A percentile compares a stretch with the other conserved stretches of the same genome.
Conservation (phyloP, 129 eudicot genomes). For the Calendula officinalis region DNA sequence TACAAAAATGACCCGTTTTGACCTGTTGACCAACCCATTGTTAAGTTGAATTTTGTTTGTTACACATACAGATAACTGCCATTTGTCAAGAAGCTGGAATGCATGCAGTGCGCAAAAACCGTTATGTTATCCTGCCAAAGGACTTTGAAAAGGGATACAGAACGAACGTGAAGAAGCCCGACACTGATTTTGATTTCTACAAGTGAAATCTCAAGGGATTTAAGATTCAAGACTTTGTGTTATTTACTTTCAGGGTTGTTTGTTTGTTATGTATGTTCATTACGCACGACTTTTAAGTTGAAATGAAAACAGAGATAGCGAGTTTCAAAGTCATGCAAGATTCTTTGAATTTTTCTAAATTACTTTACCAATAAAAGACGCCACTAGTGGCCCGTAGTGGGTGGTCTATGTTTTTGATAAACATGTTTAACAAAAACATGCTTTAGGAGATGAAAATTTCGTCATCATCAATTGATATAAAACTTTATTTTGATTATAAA, state of each 20-base stretch:
- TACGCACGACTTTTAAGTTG: background rate
- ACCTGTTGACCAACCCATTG: background rate
- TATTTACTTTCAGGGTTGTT: slow-evolving; percentile 10
- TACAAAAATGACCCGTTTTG: background rate
- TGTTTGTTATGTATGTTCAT: slow-evolving; percentile 17
- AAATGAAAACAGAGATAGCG: no score
- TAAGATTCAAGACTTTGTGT: background rate
- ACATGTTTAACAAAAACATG: no score
- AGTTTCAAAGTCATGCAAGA: no score
- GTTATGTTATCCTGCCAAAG: slow-evolving; percentile 89
- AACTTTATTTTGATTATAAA: no score
- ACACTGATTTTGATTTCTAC: slow-evolving; percentile 93
- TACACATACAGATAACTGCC: slow-evolving; percentile 63
- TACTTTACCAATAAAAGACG: no score
- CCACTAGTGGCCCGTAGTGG: no score
- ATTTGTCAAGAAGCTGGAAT: slow-evolving; percentile 96
- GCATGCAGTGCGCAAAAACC: slow-evolving; percentile 94
- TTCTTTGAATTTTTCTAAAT: no score
- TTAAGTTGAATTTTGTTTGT: background rate
- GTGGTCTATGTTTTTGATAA: no score
- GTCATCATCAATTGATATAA: no score
- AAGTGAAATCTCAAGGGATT: slow-evolving; percentile 41
- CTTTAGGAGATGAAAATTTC: no score
- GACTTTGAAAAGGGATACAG: slow-evolving; percentile 98
- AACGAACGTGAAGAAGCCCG: slow-evolving; percentile 84